Percentiles rank a stretch among this genome's conserved stretches.
Conservation (phyloP, 176 grass and related monocot genomes). For the barley (Hordeum vulgare) region MorexV3_pseudomolecules_assembly NC_058522.1:555420629-555421128, state of each 20-base stretch:
- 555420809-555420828: neutral
- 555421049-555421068: neutral
- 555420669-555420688: neutral
- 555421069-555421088: neutral
- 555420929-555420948: neutral
- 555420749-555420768: too few relatives aligned
- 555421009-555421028: slow-evolving; percentile 9
- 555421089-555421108: neutral
- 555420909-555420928: too few relatives aligned
- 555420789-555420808: too few relatives aligned
- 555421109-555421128: neutral
- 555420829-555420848: neutral
- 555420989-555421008: neutral
- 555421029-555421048: slow-evolving; percentile 16
- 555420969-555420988: neutral
- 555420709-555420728: neutral
- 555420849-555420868: neutral
- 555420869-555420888: neutral
- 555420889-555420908: neutral
- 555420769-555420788: too few relatives aligned
- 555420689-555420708: neutral
- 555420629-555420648: neutral
- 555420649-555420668: neutral
- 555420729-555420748: too few relatives aligned
- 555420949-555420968: neutral